Evolutionary conservation across 495 filamentous ascomycete species (phyloP), one percentile per base, ranked within the genome.

Genomic region (Aspergillus cavernicola): DNA sequence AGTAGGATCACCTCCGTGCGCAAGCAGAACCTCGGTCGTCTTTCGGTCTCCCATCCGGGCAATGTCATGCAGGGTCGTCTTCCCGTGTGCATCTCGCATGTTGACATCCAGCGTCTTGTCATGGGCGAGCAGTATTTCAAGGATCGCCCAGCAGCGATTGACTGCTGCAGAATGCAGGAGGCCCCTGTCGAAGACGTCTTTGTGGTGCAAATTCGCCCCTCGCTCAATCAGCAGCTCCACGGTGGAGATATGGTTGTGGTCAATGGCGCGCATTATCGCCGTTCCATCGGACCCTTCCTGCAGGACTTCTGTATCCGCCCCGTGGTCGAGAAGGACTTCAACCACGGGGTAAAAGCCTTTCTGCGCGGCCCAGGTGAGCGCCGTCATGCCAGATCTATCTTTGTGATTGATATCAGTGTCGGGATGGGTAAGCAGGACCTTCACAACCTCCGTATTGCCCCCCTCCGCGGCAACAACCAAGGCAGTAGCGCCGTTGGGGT

Each of bases 61-160:
- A 12, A 39, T 42, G 18, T 53, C 50, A 24, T 53, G 50, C 7
- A 53, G 41, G 1, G 50, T 53, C 3, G 50, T 53, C 15, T 45
- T 45, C 20, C 50, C 50, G 19, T 53, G 32, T 1, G 24, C 41
- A 28, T 53, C 50, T 15, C 29, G 50, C 40, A 45, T 29, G 15
- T 53, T 53, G 15, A 53, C 40, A n/a, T 53, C 50, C 8, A 53
- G 15, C 3, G 50, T 53, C 3, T 19, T 20, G 10, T 53, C 50
- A 7, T 29, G 24, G 1, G 32, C n/a, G 15, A 46, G 50, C 10
- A 53, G 32, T 13, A 46, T 53, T 2, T 31, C 40, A 6, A 53
- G 19, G 23, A 53, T 53, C 1, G 29, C 32, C 4, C 15, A 13
- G 2, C 50, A 41, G 0, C 29, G 18, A n/a, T 53, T 53, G 8